Conservation (phyloP, 2,329 filamentous ascomycete genomes). For the Diaporthe sp. region DNA sequence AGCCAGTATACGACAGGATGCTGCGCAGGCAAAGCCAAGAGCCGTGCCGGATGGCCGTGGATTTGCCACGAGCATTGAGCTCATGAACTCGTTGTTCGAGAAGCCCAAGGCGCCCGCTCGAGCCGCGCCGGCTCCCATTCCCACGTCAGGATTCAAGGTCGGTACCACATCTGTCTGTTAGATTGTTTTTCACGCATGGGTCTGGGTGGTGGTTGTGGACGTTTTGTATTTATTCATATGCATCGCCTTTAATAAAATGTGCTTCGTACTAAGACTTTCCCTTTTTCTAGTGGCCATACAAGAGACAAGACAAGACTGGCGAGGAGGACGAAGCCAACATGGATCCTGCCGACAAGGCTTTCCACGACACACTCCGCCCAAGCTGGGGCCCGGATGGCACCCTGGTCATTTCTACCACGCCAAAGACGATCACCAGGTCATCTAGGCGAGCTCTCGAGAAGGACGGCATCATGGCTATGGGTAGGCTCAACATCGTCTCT, state of each 20-base stretch:
- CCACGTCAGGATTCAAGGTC: constrained; percentile 86
- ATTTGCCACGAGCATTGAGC: constrained; percentile 90
- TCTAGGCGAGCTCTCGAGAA: constrained; percentile 48
- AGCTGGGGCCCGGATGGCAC: constrained; percentile 83
- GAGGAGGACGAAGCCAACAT: constrained; percentile 73
- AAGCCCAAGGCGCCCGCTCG: constrained; percentile 73
- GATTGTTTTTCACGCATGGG: constrained; percentile 42
- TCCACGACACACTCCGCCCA: constrained; percentile 82
- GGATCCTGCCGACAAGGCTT: constrained; percentile 74
- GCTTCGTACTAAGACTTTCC: constrained; percentile 61
- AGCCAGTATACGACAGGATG: constrained; percentile 50
- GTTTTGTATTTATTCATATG: constrained; percentile 49
- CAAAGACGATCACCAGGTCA: constrained; percentile 39
- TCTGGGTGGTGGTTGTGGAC: constrained; percentile 49
- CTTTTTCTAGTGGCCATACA: constrained; percentile 84
- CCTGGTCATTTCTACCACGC: constrained; percentile 63
- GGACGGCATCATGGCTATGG: constrained; percentile 66
- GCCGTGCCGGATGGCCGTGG: constrained; percentile 68
- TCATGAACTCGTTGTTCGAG: constrained; percentile 95
- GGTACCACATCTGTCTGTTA: constrained; percentile 68
- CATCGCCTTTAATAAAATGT: constrained; percentile 50
- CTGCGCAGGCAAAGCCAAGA: constrained; percentile 50
- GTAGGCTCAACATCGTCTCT: constrained; percentile 72
- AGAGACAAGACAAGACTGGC: constrained; percentile 80
- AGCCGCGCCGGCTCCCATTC: constrained; percentile 64